Evolutionary conservation across 1,284 basidiomycete genomes (phyloP).

Genomic region (Tremellales sp.): DNA sequence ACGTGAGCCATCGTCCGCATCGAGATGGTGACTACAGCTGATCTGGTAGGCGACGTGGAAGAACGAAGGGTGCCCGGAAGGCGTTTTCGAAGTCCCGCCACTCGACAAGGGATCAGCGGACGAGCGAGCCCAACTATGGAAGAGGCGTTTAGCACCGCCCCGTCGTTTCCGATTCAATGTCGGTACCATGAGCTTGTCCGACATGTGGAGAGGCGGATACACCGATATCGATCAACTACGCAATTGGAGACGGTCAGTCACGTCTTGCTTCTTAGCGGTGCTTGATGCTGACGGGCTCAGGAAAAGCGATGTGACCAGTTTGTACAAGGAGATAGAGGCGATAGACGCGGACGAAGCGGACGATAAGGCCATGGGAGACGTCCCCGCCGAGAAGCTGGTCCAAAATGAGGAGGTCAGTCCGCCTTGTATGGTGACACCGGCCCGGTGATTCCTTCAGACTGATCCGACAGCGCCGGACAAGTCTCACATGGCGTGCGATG

Average conservation of each 20-base stretch:
- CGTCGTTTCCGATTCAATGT: slow-evolving; percentile 26
- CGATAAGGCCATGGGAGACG: slow-evolving; percentile 37
- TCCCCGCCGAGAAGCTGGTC: slow-evolving; percentile 12
- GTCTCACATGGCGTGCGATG: slow-evolving; percentile 34
- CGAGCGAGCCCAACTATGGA: slow-evolving; percentile 23
- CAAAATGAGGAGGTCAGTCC: slow-evolving; percentile 24
- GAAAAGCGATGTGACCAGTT: slow-evolving; percentile 12
- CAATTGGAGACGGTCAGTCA: slow-evolving; percentile 22
- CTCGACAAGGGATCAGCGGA: slow-evolving; percentile 14
- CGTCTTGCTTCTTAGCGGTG: not conserved
- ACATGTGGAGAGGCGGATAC: slow-evolving; percentile 32
- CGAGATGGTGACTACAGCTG: not conserved
- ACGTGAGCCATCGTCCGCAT: slow-evolving; percentile 20
- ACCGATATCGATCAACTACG: slow-evolving; percentile 33
- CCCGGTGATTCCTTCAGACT: not conserved
- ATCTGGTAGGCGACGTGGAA: slow-evolving; percentile 41
- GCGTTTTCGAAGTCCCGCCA: slow-evolving; percentile 33
- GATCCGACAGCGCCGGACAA: slow-evolving; percentile 24
- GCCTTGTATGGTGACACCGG: not conserved
- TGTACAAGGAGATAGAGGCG: slow-evolving; percentile 26
- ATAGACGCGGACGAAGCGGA: slow-evolving; percentile 39
- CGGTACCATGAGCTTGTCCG: slow-evolving; percentile 36
- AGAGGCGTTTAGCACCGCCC: slow-evolving; percentile 21
- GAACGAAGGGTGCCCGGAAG: slow-evolving; percentile 41
- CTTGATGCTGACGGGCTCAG: slow-evolving; percentile 9